Evolutionary conservation across 129 eudicot species (phyloP).

Genomic region (Flaveria robusta): DNA sequence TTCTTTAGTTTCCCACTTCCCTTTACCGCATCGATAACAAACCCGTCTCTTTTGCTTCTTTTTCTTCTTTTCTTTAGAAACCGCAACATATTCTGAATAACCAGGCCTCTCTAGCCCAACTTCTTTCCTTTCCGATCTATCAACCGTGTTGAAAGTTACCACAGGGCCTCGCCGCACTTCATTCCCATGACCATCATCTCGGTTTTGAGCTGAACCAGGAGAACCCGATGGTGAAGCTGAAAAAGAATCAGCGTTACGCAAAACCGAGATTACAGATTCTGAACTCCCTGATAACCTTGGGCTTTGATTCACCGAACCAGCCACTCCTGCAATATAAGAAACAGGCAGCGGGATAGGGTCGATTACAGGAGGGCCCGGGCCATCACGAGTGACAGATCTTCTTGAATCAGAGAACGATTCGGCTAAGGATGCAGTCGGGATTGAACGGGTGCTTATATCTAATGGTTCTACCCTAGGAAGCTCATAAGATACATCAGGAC

Average conservation of each 20-base stretch:
- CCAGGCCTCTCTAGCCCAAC: constrained; percentile 45
- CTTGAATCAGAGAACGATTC: constrained; percentile 69
- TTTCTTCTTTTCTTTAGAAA: constrained; percentile 74
- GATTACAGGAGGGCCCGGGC: constrained; percentile 42
- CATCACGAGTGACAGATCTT: constrained; percentile 50
- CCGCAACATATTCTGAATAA: constrained; percentile 63
- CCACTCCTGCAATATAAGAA: constrained; percentile 51
- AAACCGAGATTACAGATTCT: constrained; percentile 79
- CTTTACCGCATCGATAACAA: constrained; percentile 87
- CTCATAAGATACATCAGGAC: constrained; percentile 77
- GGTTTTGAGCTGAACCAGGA: constrained; percentile 60
- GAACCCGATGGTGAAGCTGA: constrained; percentile 82
- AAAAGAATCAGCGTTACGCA: constrained; percentile 66
- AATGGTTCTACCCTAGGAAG: constrained; percentile 83
- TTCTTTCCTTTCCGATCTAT: constrained; percentile 61
- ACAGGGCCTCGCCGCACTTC: constrained; percentile 69
- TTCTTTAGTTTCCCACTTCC: constrained; percentile 95
- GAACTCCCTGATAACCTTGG: constrained; percentile 80
- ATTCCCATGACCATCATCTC: constrained; percentile 34
- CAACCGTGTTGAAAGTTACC: constrained; percentile 75
- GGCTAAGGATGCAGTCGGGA: constrained; percentile 66
- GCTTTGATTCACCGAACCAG: constrained; percentile 55
- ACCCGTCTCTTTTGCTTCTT: constrained; percentile 47
- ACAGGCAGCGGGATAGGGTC: constrained; percentile 80
- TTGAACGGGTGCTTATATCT: constrained; percentile 49